Evolutionary conservation across 805 yeast species (phyloP).

Genomic region (Teunomyces panamensis): DNA sequence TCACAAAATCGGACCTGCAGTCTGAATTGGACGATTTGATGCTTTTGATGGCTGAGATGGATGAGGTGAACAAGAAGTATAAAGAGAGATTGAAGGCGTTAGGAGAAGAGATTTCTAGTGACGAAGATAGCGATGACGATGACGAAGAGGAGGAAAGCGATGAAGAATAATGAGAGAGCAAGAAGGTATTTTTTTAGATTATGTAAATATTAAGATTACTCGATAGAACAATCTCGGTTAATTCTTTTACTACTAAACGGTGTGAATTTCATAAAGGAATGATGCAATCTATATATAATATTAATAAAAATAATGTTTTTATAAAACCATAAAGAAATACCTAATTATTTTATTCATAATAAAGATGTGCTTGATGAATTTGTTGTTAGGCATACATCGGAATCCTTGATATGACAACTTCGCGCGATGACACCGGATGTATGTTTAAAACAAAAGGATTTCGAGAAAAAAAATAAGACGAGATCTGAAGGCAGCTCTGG

Average conservation of each 20-base stretch:
- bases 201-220: no score
- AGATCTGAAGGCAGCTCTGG: background rate
- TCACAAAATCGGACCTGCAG: conserved; percentile 36
- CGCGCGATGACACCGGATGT: background rate
- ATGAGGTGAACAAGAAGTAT: conserved; percentile 60
- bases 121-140: conserved; percentile 67
- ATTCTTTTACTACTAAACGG: no score
- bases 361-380: no score
- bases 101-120: conserved; percentile 66
- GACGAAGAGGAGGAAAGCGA: conserved; percentile 61
- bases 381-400: background rate
- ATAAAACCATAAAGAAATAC: no score
- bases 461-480: background rate
- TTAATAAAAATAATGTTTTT: no score
- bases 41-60: conserved; percentile 73
- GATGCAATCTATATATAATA: no score
- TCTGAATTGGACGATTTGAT: conserved; percentile 70
- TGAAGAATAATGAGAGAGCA: conserved; percentile 18
- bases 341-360: no score
- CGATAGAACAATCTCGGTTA: background rate
- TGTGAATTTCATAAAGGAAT: no score
- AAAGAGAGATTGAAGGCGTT: conserved; percentile 48
- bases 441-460: background rate
- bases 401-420: no score
- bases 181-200: no score